Base-by-base conservation (phyloP, 2,329 filamentous ascomycete species). In the Colletotrichum euphorbiae region DNA sequence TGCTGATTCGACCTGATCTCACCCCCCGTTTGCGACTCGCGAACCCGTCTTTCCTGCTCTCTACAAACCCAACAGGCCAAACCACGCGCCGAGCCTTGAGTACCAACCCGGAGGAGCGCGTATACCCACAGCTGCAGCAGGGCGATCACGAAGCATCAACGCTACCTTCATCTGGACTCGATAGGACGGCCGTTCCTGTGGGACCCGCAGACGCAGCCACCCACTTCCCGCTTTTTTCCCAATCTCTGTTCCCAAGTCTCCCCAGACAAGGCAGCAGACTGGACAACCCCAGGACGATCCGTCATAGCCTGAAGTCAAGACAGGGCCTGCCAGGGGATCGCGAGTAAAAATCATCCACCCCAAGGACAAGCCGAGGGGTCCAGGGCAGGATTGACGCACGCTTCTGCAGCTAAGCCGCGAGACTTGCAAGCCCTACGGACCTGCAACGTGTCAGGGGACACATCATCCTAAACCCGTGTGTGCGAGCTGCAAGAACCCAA, bases 381-480 rank as follows among this genome's bases (percentile, higher is more conserved):
- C 60, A 65, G 40, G 60, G 51, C 80, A 81, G 78, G 80, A 81
- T 82, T 85, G 81, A 85, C 83, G 82, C 83, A 85, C 83, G 85
- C 77, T 77, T 79, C 82, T 85, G 85, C 84, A 86, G 81, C 80
- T 83, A 80, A 82, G 83, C 81, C 81, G 81, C 81, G 77, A 77
- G 77, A 75, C 78, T 82, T 82, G 81, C 83, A 84, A 83, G 83
- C 84, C 83, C 80, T 85, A 81, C 80, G 80, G 78, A 76, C 80
- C 81, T 85, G 85, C 85, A 85, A 88, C 86, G 85, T 88, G 86
- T 87, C 84, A 82, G 81, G 81, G 84, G 80, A 87, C 85, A 87
- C 86, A 87, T 88, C 85, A 87, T 81, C 80, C 79, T 79, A 80
- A 82, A 80, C 77, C 78, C 80, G 83, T 87, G 66, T 67, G 86